Evolutionary conservation across 257 asterid genomes (phyloP).

Genomic region (Nicotiana undulata): DNA sequence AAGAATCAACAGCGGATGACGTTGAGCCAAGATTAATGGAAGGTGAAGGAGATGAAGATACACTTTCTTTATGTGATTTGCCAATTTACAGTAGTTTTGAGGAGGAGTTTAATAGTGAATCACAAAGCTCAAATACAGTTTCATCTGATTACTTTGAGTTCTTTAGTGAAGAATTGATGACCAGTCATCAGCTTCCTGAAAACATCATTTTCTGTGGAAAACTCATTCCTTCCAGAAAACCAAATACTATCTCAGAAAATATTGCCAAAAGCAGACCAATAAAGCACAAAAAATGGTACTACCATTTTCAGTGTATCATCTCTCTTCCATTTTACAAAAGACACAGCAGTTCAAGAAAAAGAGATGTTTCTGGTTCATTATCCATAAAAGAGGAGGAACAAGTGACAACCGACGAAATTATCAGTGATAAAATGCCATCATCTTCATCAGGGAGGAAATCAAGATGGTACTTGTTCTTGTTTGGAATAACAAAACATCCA

Average conservation of each 20-base stretch:
- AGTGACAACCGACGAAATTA: conserved; percentile 8
- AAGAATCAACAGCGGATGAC: not conserved
- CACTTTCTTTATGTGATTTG: conserved; percentile 65
- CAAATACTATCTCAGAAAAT: conserved; percentile 9
- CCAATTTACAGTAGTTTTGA: conserved; percentile 35
- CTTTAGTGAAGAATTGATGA: conserved; percentile 22
- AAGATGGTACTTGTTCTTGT: conserved; percentile 43
- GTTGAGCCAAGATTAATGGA: conserved; percentile 7
- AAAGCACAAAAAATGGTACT: conserved; percentile 8
- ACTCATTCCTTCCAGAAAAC: conserved; percentile 31
- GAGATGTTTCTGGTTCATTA: not conserved
- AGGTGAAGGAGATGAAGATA: conserved; percentile 41
- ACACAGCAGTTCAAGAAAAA: conserved; percentile 5
- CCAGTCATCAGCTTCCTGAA: conserved; percentile 10
- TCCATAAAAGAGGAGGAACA: not conserved
- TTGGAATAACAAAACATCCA: conserved; percentile 44
- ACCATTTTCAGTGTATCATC: conserved; percentile 16
- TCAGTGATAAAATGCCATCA: conserved; percentile 13
- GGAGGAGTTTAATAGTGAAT: conserved; percentile 13
- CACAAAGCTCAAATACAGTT: conserved; percentile 34
- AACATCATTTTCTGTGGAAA: conserved; percentile 61
- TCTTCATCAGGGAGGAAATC: conserved; percentile 35
- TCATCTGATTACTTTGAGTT: conserved; percentile 25
- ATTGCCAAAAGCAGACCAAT: not conserved
- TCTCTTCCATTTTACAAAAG: not conserved